Evolutionary conservation across 257 asterid species (phyloP), one percentile per base, ranked within the genome.

Genomic region (Solanum okadae): DNA sequence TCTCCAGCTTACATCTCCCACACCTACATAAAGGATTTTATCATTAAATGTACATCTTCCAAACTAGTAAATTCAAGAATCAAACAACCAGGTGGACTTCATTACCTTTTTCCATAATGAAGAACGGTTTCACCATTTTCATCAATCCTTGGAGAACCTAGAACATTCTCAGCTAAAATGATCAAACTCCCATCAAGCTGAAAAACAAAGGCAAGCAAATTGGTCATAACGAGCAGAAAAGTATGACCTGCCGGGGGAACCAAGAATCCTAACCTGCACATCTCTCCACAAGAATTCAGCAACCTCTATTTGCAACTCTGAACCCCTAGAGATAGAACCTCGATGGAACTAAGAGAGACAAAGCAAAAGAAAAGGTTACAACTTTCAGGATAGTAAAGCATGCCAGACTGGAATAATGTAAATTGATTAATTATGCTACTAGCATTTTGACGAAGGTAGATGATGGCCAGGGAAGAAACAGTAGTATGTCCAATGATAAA

Each of bases 101-200:
- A 83, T 73, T 92, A 97, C 99, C 98, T 94, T 87, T 87, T 92
- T 88, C 99, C 99, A 92, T 94, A 96, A 83, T 94, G 96, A 84
- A 97, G 90, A 77, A 93, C 88, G 72, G 93, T 92, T 92, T 96
- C 98, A 87, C 94, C 96, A 73, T 42, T 87, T 89, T 87, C 95
- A 88, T 91, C 91, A 83, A 85, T 52, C 85, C 72, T 49, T 75
- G 76, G 86, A 88, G 99, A 95, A 29, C 99, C 99, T 93, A 94
- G 93, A 78, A 87, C 90, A 90, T 97, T 96, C 88, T 94, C 98
- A 89, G 98, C 96, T 93, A 94, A 90, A 85, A 97, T 59, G 38
- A 95, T 91, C 91, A 97, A 91, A 89, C 99, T 97, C 85, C 99
- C 99, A 91, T 93, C 94, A 90, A 97, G 96, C 99, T 97, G 96